Evolutionary conservation across 2,329 filamentous ascomycete genomes (phyloP).

Genomic region (Aureobasidium melanogenum): DNA sequence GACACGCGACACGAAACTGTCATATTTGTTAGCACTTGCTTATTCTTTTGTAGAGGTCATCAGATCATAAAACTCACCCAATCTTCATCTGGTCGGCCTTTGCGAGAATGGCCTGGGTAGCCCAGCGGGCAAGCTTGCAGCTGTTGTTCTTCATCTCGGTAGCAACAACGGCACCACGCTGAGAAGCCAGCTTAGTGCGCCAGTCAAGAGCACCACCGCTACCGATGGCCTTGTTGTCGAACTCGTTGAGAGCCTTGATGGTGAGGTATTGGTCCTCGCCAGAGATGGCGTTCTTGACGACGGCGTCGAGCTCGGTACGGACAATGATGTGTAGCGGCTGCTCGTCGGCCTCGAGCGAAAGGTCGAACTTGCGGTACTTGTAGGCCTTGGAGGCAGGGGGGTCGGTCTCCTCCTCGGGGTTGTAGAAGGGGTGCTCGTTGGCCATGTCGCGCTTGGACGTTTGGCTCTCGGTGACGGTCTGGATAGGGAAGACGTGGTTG

Average conservation of each 20-base stretch:
- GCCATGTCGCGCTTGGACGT: constrained; percentile 71
- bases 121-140: constrained; percentile 97
- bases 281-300: constrained; percentile 87
- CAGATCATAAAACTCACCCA: constrained; percentile 68
- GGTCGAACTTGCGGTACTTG: constrained; percentile 95
- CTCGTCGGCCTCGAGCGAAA: constrained; percentile 83
- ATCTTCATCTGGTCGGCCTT: constrained; percentile 99
- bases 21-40: constrained; percentile 15
- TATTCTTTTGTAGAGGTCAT: constrained; percentile 42
- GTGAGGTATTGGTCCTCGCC: constrained; percentile 87
- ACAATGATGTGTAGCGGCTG: constrained; percentile 89
- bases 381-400: constrained; percentile 93
- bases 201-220: constrained; percentile 93
- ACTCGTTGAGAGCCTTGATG: constrained; percentile 97
- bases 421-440: constrained; percentile 96
- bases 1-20: constrained; percentile 83
- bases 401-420: constrained; percentile 82
- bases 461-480: constrained; percentile 80
- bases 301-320: constrained; percentile 88
- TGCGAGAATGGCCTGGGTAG: constrained; percentile 90
- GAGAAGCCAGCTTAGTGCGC: constrained; percentile 86
- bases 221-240: constrained; percentile 95
- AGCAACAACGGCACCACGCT: constrained; percentile 92
- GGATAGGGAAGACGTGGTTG: constrained; percentile 98
- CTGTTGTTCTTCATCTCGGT: constrained; percentile 99